phyloP scores from a whole-genome alignment of 1,139 yeast species.

The Starmera stellimalicola region DNA sequence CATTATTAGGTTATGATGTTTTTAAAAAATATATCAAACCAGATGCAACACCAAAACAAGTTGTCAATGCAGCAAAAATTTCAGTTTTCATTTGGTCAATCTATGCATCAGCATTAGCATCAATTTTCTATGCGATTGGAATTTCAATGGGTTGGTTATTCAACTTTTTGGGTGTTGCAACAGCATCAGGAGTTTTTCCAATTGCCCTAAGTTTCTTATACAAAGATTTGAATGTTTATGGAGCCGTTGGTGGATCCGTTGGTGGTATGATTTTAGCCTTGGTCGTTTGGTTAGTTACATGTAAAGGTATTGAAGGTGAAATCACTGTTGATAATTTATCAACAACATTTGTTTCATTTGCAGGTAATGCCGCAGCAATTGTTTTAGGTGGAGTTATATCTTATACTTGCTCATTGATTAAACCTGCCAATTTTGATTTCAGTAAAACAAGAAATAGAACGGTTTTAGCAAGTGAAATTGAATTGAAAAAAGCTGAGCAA shows the following conservation, averaged over 20 bases:
- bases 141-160: constrained; percentile 30
- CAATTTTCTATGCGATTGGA: constrained; percentile 32
- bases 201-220: constrained; percentile 32
- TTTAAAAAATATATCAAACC: constrained; percentile 37
- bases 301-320: constrained; percentile 22
- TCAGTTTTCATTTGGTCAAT: constrained; percentile 29
- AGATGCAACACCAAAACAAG: constrained; percentile 30
- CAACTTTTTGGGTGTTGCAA: constrained; percentile 34
- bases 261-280: constrained; percentile 42
- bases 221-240: constrained; percentile 27
- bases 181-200: constrained; percentile 34
- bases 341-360: constrained; percentile 20
- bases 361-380: constrained; percentile 21
- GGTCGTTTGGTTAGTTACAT: constrained; percentile 38
- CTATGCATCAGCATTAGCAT: constrained; percentile 30
- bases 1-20: constrained; percentile 36
- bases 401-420: constrained; percentile 21
- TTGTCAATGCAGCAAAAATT: constrained; percentile 31
- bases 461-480: constrained; percentile 14
- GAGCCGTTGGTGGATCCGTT: constrained; percentile 32
- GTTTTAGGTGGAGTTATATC: constrained; percentile 26
- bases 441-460: constrained; percentile 26
- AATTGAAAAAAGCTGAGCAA: constrained; percentile 3
- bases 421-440: constrained; percentile 31
- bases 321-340: constrained; percentile 3